Evolutionary conservation across 306 rosid genomes (phyloP).

Genomic region (Sophora flavescens): DNA sequence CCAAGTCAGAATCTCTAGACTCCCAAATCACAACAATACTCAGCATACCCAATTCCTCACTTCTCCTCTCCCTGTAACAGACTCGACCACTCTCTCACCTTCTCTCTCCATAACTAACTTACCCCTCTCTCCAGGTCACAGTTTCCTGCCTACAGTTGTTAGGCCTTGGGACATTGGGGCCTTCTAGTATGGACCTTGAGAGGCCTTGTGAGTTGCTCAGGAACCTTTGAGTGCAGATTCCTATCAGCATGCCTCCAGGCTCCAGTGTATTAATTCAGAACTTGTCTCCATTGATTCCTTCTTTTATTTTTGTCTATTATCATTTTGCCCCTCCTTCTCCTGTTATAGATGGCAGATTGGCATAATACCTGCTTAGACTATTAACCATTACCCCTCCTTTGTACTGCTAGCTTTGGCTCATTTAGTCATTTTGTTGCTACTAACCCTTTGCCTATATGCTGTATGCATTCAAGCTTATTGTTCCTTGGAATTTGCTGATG

Average conservation of each 20-base stretch:
- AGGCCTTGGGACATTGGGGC: too few species aligned
- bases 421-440: not conserved
- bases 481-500: constrained; percentile 22
- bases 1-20: too few species aligned
- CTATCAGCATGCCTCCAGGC: not conserved
- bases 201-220: too few species aligned
- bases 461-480: not conserved
- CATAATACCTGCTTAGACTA: not conserved
- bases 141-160: too few species aligned
- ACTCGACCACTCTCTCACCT: too few species aligned
- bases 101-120: too few species aligned
- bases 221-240: too few species aligned
- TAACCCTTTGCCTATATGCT: not conserved
- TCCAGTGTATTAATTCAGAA: not conserved
- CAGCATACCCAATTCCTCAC: too few species aligned
- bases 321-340: not conserved
- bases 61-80: too few species aligned
- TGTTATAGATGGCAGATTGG: not conserved
- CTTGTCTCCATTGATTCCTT: not conserved
- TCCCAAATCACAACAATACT: too few species aligned
- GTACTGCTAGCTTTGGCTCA: not conserved
- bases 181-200: too few species aligned
- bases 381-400: not conserved
- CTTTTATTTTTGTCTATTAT: not conserved
- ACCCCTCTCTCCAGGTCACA: too few species aligned